A percentile compares a stretch with the other conserved stretches of the same genome.
Evolutionary conservation across 2,329 filamentous ascomycete species (phyloP).

Genomic region (Aspergillus sp.): DNA sequence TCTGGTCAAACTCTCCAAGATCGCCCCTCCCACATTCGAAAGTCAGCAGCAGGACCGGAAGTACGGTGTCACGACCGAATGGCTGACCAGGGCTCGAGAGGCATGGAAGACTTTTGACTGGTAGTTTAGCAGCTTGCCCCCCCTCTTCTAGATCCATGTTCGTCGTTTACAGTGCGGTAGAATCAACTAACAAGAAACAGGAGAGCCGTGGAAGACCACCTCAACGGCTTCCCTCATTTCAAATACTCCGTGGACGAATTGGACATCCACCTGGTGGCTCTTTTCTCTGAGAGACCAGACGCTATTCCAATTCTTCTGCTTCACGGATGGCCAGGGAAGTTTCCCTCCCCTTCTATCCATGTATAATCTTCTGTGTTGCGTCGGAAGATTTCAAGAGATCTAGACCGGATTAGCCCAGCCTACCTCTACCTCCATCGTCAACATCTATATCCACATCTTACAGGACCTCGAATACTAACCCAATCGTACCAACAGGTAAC

Average conservation of each 20-base stretch:
- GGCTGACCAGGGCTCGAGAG: conserved; percentile 44
- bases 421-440: background rate
- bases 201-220: conserved; percentile 38
- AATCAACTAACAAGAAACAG: conserved; percentile 15
- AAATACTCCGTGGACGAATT: conserved; percentile 44
- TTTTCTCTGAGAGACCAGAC: conserved; percentile 48
- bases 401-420: background rate
- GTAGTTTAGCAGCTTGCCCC: conserved; percentile 31
- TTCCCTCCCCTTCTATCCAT: background rate
- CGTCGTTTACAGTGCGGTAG: too few relatives aligned
- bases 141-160: background rate
- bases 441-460: too few relatives aligned
- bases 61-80: conserved; percentile 50
- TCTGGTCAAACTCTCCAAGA: conserved; percentile 49
- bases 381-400: background rate
- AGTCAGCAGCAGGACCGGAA: conserved; percentile 42
- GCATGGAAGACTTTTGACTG: conserved; percentile 52
- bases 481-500: conserved; percentile 22
- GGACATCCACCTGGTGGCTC: conserved; percentile 49
- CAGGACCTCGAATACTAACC: background rate
- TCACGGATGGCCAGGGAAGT: conserved; percentile 39
- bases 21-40: conserved; percentile 52
- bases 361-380: background rate
- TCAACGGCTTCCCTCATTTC: conserved; percentile 55
- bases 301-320: conserved; percentile 49